Base-by-base conservation (phyloP, 441 rosid genomes). In the Bocquillonia castaneifolia region DNA sequence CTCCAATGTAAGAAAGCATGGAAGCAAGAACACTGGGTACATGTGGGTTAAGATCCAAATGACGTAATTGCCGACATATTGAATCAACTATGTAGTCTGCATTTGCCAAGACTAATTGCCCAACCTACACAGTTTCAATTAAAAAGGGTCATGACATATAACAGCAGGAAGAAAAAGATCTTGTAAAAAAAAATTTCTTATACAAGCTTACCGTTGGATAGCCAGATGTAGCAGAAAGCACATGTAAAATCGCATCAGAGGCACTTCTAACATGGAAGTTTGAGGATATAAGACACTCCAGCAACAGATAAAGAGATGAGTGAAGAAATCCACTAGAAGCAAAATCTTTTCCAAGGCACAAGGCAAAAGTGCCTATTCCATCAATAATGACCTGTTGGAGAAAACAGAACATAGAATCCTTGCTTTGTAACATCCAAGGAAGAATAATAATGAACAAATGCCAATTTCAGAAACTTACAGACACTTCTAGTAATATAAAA, bases 1-100 rank as follows among this genome's bases (percentile, higher is more conserved):
- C 89, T 69, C 99, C 98, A 40, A 94, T 77, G 76, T 87, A 92
- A 59, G 99, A 94, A 80, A 94, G 98, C 91, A 94, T 77, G 55
- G 97, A 87, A 73, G 99, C 96, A 74, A 94, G 93, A 72, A 94
- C 99, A 85, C 79, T 83, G 53, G 99, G 99, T 65, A 85, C 92
- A 65, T 82, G 90, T 55, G 97, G 91, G 69, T 94, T 87, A 66
- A 92, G 90, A 86, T 94, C 92, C 71, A 94, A 74, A 78, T 94
- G 99, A 32, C 91, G 92, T 47, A 94, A 76, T 64, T 94, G 99
- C 70, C 81, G 91, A 78, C 96, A 92, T 51, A 94, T 76, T 71
- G 99, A 92, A 77, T 94, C 98, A 66, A 92, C 61, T 45, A 94
- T 73, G 71, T 94, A 94, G 76, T 94, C 99, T 14, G 98, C 96